Evolutionary conservation across 2,329 filamentous ascomycete species (phyloP), one percentile per base, ranked within the genome.

Genomic region (Alternaria solani): DNA sequence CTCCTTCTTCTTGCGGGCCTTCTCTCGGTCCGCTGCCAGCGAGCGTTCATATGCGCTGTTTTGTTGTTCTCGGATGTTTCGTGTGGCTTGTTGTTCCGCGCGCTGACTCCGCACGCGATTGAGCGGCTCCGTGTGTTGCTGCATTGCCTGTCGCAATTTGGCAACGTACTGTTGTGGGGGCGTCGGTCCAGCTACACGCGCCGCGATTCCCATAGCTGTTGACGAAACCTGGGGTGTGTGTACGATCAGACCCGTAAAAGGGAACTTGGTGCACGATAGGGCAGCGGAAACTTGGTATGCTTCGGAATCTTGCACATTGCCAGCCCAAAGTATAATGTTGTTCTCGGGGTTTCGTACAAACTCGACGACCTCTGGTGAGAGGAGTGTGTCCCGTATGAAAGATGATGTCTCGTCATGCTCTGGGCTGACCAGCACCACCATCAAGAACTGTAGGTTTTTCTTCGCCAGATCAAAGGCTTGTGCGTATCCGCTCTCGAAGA

Each of bases 31-130:
- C 61, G 89, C 88, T 9, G 94, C 94, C 30, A 99, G 83, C 0
- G 92, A 96, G 62, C 93, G 88, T 80, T 99, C 94, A 77, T 99
- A 99, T 0, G 95, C 95, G 9, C 88, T 91, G 75, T 98, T 93
- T 76, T 99, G 95, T 77, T 97, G 89, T 62, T 91, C 87, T n/a
- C 94, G 87, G 34, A 99, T 83, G 69, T 83, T 91, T 46, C 94
- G 86, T n/a, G 91, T 87, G 2, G 92, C 88, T 74, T 96, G 88
- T 67, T 96, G 92, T 42, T 93, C 92, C 16, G 88, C 87, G 54
- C 94, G 86, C 70, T 92, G 88, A 2, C 90, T 87, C n/a, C 94
- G 87, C 20, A 91, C 89, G 30, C 88, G 85, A 39, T 88, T 88
- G 4, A 99, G 82, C 47, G 94, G 89, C 16, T 90, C 86, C n/a